Base-by-base conservation (phyloP, 352 stramenopile genomes). In the Phytophthora cactorum region DNA sequence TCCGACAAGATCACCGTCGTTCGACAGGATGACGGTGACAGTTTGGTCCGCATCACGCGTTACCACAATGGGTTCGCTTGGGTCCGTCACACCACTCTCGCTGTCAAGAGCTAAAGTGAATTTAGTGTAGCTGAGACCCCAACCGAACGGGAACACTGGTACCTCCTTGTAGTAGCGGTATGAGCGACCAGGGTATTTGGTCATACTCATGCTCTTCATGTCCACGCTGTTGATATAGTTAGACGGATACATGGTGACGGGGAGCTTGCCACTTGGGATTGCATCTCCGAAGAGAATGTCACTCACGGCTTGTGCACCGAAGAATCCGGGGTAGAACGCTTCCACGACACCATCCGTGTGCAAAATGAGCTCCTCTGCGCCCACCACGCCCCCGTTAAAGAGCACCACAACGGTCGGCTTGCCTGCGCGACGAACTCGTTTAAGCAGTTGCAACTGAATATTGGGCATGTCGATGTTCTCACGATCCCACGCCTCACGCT, bases 121-220 rank as follows among this genome's bases (percentile, higher is more conserved):
- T 29, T 58, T 90, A 3, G 93, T 97, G 79, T 98, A 98, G 53
- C 85, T 96, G 38, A 98, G 77, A 3, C 93, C 93, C 63, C 82
- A 93, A 7, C 93, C 93, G 63, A 98, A 98, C 7, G 89, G 82
- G 49, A 96, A 96, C 34, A 98, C 86, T 0, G 89, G 84, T 5
- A 91, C 70, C 50, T 93, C 91, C 57, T 89, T 95, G 78, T 89
- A 98, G 68, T 98, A 98, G 2, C 90, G 79, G 66, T 98, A 97
- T n/a, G 91, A 97, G 8, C 92, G 86, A 3, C 93, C 93, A 5
- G 92, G 92, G 55, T 88, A 90, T 56, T 79, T 70, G 36, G 88
- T 96, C 91, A 98, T 97, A 76, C 86, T 88, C 88, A 97, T 97
- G 63, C 88, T 95, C 71, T 84, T 91, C 82, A 96, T 95, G 8